Evolutionary conservation across 2,329 filamentous ascomycete genomes (phyloP).

Genomic region (Sphaerulina musiva): DNA sequence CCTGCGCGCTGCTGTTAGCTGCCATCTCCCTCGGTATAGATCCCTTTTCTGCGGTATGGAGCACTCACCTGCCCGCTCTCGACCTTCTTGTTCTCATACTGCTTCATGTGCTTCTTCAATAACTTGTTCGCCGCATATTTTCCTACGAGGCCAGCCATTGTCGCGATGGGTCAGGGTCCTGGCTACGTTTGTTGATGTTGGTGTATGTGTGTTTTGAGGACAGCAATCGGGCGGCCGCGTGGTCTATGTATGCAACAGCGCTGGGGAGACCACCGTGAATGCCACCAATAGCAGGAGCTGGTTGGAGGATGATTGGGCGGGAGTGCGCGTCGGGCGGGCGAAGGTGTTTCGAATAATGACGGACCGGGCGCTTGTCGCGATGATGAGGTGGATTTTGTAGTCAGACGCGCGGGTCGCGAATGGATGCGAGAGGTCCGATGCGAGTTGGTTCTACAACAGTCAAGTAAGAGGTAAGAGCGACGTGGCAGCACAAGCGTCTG

Average conservation of each 20-base stretch:
- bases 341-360: constrained; percentile 5
- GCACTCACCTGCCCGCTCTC: constrained; percentile 37
- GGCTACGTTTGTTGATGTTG: background rate
- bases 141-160: constrained; percentile 42
- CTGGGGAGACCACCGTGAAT: constrained; percentile 6
- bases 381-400: background rate
- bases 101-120: constrained; percentile 42
- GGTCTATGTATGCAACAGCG: constrained; percentile 7
- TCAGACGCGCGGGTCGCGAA: constrained; percentile 1
- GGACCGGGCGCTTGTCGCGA: constrained; percentile 10
- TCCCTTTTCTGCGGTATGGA: background rate
- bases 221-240: background rate
- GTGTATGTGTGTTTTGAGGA: background rate
- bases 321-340: constrained; percentile 9
- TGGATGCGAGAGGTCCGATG: background rate
- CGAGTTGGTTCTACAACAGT: no score
- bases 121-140: constrained; percentile 48
- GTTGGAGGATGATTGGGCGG: constrained; percentile 16
- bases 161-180: constrained; percentile 14
- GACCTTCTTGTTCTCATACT: constrained; percentile 42
- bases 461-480: no score
- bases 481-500: no score
- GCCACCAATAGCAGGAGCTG: constrained; percentile 13
- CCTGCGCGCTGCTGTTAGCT: constrained; percentile 46
- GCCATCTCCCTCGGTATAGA: background rate